Percentiles rank a stretch among this genome's conserved stretches.
phyloP scores from a whole-genome alignment of 441 rosid genomes.

The Pelargonium citronellum region DNA sequence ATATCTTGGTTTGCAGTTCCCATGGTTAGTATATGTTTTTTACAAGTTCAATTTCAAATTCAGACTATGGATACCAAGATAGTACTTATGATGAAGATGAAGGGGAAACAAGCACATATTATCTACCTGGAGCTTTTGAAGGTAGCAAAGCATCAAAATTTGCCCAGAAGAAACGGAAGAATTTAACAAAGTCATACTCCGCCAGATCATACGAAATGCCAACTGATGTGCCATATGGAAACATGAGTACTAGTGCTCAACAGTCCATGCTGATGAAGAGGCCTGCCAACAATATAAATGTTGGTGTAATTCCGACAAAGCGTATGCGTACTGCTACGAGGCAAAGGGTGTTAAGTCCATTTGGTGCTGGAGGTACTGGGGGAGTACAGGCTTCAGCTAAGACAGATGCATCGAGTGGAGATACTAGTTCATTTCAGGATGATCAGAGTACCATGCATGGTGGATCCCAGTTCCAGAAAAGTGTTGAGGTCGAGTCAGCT shows the following conservation, averaged over 20 bases:
- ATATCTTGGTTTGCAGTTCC: slow-evolving; percentile 17
- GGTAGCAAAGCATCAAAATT: slow-evolving; percentile 45
- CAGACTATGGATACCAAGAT: slow-evolving; percentile 57
- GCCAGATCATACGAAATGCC: slow-evolving; percentile 61
- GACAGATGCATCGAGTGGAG: slow-evolving; percentile 97
- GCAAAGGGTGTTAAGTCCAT: slow-evolving; percentile 68
- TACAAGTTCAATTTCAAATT: slow-evolving; percentile 25
- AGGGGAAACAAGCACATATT: slow-evolving; percentile 71
- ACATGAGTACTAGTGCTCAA: slow-evolving; percentile 40
- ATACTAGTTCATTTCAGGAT: slow-evolving; percentile 92
- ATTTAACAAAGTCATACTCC: slow-evolving; percentile 42
- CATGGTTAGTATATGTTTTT: slow-evolving; percentile 25
- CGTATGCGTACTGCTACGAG: slow-evolving; percentile 91
- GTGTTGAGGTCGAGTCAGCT: slow-evolving; percentile 78
- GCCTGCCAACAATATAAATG: slow-evolving; percentile 50
- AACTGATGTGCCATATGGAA: slow-evolving; percentile 53
- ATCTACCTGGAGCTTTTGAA: slow-evolving; percentile 62
- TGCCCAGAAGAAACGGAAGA: slow-evolving; percentile 61
- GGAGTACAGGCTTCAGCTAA: slow-evolving; percentile 44
- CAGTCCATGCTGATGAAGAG: slow-evolving; percentile 53
- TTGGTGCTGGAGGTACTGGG: slow-evolving; percentile 51
- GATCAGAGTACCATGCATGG: slow-evolving; percentile 83
- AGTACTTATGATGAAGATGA: slow-evolving; percentile 75
- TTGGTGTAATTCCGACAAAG: slow-evolving; percentile 73
- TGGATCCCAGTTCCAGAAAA: slow-evolving; percentile 64